phyloP scores from a whole-genome alignment of 1,284 basidiomycete genomes.

The Singerocomus inundabilis region DNA sequence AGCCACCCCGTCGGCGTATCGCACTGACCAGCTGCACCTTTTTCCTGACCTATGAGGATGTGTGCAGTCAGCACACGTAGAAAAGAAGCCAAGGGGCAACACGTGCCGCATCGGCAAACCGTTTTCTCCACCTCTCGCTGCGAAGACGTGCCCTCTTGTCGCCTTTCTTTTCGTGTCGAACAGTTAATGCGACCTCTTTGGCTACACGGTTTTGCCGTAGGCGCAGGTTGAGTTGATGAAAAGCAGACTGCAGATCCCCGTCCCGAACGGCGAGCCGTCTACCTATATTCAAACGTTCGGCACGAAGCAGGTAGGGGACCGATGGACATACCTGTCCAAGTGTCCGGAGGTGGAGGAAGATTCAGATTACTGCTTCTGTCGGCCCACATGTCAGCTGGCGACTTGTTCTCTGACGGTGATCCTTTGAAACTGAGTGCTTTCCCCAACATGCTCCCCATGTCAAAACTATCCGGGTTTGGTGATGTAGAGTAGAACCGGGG shows the following conservation, averaged over 20 bases:
- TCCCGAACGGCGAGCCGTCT: slow-evolving; percentile 39
- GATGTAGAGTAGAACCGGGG: slow-evolving; percentile 8
- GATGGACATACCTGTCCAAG: slow-evolving; percentile 30
- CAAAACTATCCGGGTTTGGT: slow-evolving; percentile 3
- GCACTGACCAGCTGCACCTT: slow-evolving; percentile 50
- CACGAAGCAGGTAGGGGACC: background rate
- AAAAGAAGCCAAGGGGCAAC: slow-evolving; percentile 3
- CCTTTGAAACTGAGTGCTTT: slow-evolving; percentile 19
- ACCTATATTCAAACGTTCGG: slow-evolving; percentile 34
- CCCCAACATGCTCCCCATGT: slow-evolving; percentile 16
- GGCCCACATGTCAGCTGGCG: slow-evolving; percentile 41
- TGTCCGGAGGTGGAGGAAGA: slow-evolving; percentile 26
- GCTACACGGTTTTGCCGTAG: slow-evolving; percentile 57
- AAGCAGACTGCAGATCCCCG: slow-evolving; percentile 41
- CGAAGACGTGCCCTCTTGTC: slow-evolving; percentile 36
- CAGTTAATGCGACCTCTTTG: slow-evolving; percentile 45
- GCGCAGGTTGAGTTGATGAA: slow-evolving; percentile 49
- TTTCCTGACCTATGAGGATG: slow-evolving; percentile 45
- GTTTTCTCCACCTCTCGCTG: slow-evolving; percentile 38
- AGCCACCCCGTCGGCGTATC: slow-evolving; percentile 48
- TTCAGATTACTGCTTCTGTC: slow-evolving; percentile 25
- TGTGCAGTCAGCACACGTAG: slow-evolving; percentile 12
- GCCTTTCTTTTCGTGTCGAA: slow-evolving; percentile 58
- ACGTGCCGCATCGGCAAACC: slow-evolving; percentile 37
- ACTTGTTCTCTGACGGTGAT: slow-evolving; percentile 8